Evolutionary conservation across 2,329 filamentous ascomycete species (phyloP).

Genomic region (Aspergillus arachidicola): DNA sequence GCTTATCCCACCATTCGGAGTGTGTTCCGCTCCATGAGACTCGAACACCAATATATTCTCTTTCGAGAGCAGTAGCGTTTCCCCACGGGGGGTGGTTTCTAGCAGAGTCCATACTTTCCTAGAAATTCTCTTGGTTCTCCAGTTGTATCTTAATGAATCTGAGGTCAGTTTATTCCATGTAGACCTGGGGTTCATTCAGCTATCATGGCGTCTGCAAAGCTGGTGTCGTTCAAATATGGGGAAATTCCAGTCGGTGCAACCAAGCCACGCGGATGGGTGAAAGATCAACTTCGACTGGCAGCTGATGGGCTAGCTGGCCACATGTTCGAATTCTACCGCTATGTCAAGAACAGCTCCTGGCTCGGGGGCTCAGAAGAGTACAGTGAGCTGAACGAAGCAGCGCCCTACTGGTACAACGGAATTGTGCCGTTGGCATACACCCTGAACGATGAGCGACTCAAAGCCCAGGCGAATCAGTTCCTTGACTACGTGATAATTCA

Average conservation of each 20-base stretch:
- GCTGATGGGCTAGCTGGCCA: constrained; percentile 58
- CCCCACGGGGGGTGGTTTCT: not conserved
- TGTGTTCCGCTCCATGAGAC: not conserved
- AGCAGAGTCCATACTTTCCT: not conserved
- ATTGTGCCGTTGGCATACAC: constrained; percentile 59
- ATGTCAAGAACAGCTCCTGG: constrained; percentile 56
- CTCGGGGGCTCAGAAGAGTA: constrained; percentile 57
- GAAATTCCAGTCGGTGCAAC: constrained; percentile 53
- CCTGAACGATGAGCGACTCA: constrained; percentile 53
- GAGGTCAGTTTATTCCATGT: not conserved
- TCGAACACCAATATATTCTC: not conserved
- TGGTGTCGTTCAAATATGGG: not conserved
- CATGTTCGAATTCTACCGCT: constrained; percentile 59
- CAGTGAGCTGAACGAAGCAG: constrained; percentile 56
- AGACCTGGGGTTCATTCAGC: not conserved
- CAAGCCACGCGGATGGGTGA: constrained; percentile 55
- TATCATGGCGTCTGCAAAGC: not conserved
- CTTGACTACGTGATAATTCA: constrained; percentile 52
- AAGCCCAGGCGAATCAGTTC: constrained; percentile 51
- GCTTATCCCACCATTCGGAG: not conserved
- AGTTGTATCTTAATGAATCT: not conserved
- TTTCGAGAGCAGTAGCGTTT: not conserved
- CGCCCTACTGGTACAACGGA: constrained; percentile 63
- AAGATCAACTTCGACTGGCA: constrained; percentile 52
- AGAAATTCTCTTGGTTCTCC: not conserved